These are phyloP conservation scores for Cutaneotrichosporon cyanovorans DNA, from an alignment of 1,284 basidiomycete species.

Conservation along the genomic window DNA sequence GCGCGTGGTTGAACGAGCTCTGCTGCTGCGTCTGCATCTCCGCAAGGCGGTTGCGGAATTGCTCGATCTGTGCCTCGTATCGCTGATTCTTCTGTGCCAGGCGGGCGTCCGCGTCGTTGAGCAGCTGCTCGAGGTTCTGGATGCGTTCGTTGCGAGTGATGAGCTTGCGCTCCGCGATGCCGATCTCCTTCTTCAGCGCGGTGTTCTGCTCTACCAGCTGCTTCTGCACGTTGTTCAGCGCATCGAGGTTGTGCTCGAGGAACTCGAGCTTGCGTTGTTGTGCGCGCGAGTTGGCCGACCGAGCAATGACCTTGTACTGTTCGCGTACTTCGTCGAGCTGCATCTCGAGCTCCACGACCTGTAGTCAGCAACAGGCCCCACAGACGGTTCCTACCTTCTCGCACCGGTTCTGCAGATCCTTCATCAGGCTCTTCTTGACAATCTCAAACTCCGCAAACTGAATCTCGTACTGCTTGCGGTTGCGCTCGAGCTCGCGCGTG, in stretches of 20 bases:
- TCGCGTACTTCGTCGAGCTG: conserved; percentile 98
- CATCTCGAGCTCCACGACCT: conserved; percentile 99
- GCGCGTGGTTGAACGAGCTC: conserved; percentile 50
- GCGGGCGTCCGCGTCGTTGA: conserved; percentile 88
- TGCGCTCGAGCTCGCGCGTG: conserved; percentile 92
- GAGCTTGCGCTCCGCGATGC: conserved; percentile 91
- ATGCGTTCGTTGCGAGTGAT: conserved; percentile 95
- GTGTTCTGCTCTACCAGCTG: conserved; percentile 99
- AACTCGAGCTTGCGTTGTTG: conserved; percentile 99
- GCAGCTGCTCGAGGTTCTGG: conserved; percentile 81
- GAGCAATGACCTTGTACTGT: conserved; percentile 97
- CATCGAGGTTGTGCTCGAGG: conserved; percentile 93
- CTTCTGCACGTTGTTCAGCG: conserved; percentile 92
- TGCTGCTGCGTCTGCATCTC: conserved; percentile 74
- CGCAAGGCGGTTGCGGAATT: conserved; percentile 82
- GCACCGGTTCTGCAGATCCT: conserved; percentile 97
- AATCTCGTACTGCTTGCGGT: conserved; percentile 91
- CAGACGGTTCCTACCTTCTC: conserved; percentile 73
- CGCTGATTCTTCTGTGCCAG: conserved; percentile 87
- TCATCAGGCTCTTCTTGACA: conserved; percentile 97
- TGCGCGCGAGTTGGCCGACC: conserved; percentile 93
- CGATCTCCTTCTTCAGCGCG: conserved; percentile 93
- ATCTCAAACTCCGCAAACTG: conserved; percentile 97
- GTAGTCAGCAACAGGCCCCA: conserved; percentile 11
- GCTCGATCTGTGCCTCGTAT: conserved; percentile 85